These are phyloP conservation scores for Entomortierella lignicola DNA, from an alignment of 192 early-diverging fungal genomes.

Conservation along the genomic window DNA sequence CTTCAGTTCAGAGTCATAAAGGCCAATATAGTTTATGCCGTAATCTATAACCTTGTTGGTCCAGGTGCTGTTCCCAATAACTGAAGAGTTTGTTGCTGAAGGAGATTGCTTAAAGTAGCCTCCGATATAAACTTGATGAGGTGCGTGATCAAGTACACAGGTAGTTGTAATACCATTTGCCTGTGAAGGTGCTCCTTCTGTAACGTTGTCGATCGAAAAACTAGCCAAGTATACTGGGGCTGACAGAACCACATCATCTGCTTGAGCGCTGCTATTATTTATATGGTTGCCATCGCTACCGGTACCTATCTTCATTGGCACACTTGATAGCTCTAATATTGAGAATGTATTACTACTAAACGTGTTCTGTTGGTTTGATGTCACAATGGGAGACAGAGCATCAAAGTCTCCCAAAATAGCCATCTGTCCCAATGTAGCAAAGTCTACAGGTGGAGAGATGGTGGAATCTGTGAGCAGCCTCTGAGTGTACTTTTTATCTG, in stretches of 20 bases:
- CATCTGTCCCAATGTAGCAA: slow-evolving; percentile 36
- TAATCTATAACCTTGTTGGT: no score
- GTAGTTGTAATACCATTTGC: slow-evolving; percentile 27
- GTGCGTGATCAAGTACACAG: slow-evolving; percentile 27
- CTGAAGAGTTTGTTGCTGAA: neutral
- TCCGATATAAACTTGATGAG: slow-evolving; percentile 48
- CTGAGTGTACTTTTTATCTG: slow-evolving; percentile 1
- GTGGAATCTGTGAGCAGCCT: neutral
- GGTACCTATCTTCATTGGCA: neutral
- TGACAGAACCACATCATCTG: neutral
- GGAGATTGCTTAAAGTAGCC: slow-evolving; percentile 33
- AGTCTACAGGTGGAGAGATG: slow-evolving; percentile 34
- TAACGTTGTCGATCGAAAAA: slow-evolving; percentile 10
- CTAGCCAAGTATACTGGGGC: slow-evolving; percentile 41
- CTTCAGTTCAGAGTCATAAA: slow-evolving; percentile 42
- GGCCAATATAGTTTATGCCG: slow-evolving; percentile 44
- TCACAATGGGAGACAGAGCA: slow-evolving; percentile 28
- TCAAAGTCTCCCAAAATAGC: slow-evolving; percentile 46
- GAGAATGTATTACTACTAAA: slow-evolving; percentile 35
- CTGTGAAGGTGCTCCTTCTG: neutral
- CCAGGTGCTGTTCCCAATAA: neutral
- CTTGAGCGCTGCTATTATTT: neutral
- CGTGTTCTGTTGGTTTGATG: slow-evolving; percentile 31
- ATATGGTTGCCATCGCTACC: neutral
- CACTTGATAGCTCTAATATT: slow-evolving; percentile 25